Conservation (phyloP, 2,329 filamentous ascomycete species). For the Trichoderma guizhouense region DNA sequence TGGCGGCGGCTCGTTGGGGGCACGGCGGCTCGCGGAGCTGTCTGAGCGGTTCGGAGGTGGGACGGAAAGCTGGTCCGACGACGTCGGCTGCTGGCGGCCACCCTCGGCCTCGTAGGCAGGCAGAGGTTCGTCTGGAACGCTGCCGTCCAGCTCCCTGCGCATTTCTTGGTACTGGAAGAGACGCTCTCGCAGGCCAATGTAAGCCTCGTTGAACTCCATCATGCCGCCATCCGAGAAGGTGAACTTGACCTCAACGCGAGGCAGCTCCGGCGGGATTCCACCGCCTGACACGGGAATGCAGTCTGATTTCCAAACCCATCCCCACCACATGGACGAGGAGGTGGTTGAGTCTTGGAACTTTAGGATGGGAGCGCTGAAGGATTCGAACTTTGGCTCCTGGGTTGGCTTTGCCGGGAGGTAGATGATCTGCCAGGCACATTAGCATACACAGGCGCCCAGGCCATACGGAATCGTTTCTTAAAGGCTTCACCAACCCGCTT, state of each 20-base stretch:
- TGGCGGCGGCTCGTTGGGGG: constrained; percentile 75
- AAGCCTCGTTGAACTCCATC: constrained; percentile 80
- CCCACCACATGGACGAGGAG: constrained; percentile 79
- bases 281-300: constrained; percentile 80
- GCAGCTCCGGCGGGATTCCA: constrained; percentile 70
- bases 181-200: constrained; percentile 80
- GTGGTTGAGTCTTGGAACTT: constrained; percentile 85
- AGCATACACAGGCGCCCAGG: constrained; percentile 3
- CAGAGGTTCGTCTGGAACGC: constrained; percentile 77
- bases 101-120: constrained; percentile 74
- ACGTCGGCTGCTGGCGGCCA: constrained; percentile 23
- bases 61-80: constrained; percentile 24
- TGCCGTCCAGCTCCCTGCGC: constrained; percentile 63
- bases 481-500: constrained; percentile 61
- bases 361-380: constrained; percentile 84
- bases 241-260: constrained; percentile 75
- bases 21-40: constrained; percentile 38
- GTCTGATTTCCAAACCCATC: constrained; percentile 82
- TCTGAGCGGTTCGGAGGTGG: constrained; percentile 33
- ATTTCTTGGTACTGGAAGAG: constrained; percentile 77
- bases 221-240: constrained; percentile 95
- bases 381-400: constrained; percentile 62
- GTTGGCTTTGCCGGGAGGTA: constrained; percentile 76
- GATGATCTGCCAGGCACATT: constrained; percentile 54
- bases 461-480: neutral